A percentile compares a stretch with the other conserved stretches of the same genome.
phyloP scores from a whole-genome alignment of 805 yeast genomes.

The Saccharomyces eubayanus region DNA sequence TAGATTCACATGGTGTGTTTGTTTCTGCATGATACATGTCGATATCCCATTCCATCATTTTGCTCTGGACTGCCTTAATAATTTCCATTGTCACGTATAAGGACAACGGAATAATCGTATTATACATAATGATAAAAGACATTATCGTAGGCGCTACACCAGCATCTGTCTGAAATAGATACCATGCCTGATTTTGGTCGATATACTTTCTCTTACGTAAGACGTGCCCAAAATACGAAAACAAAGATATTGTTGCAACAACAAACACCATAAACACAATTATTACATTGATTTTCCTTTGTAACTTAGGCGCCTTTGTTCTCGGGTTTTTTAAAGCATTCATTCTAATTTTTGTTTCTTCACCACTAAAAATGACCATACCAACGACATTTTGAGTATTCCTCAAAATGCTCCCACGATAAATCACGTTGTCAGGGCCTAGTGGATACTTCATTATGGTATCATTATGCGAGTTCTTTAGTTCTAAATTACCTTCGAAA shows the following conservation, averaged over 20 bases:
- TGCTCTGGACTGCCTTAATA: conserved; percentile 79
- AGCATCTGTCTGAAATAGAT: conserved; percentile 60
- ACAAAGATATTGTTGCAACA: conserved; percentile 64
- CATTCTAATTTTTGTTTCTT: conserved; percentile 92
- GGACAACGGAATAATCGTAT: conserved; percentile 90
- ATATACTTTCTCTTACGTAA: conserved; percentile 34
- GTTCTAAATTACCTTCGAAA: conserved; percentile 67
- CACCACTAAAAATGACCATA: conserved; percentile 85
- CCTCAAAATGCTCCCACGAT: conserved; percentile 83
- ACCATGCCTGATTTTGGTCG: conserved; percentile 54
- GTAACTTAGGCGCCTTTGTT: conserved; percentile 88
- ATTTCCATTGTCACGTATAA: conserved; percentile 95
- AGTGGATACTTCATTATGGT: conserved; percentile 45
- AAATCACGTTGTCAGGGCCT: conserved; percentile 73
- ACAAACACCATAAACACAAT: conserved; percentile 82
- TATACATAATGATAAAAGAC: conserved; percentile 96
- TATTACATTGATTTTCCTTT: conserved; percentile 70
- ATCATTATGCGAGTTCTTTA: conserved; percentile 29
- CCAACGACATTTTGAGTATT: conserved; percentile 74
- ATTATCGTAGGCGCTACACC: conserved; percentile 84
- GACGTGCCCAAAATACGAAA: conserved; percentile 74
- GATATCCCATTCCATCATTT: conserved; percentile 77
- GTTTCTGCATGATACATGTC: conserved; percentile 86
- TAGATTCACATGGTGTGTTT: conserved; percentile 88
- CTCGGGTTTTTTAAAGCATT: conserved; percentile 86